Conservation (phyloP, 257 asterid genomes). For the Coffea canephora region DNA sequence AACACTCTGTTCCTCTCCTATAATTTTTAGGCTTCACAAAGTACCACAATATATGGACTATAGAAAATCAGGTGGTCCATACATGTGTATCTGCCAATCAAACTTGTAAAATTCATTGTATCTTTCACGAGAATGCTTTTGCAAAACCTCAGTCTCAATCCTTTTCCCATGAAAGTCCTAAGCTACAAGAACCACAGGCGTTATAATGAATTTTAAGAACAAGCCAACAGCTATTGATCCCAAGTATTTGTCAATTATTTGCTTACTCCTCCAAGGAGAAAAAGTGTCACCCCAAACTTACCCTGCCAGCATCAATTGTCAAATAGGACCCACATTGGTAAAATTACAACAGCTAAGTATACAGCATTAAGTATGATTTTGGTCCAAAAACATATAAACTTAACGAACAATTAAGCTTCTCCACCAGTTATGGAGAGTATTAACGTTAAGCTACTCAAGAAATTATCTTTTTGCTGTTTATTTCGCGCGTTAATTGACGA, state of each 20-base stretch:
- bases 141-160: neutral
- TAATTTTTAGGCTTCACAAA: neutral
- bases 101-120: neutral
- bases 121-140: neutral
- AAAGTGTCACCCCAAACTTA: neutral
- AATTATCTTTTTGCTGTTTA: neutral
- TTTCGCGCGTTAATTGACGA: neutral
- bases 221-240: neutral
- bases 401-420: no score
- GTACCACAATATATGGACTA: neutral
- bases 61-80: neutral
- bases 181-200: neutral
- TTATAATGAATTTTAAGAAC: neutral
- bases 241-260: neutral
- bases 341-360: neutral
- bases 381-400: neutral
- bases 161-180: neutral
- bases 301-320: neutral
- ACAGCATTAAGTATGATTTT: neutral
- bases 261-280: neutral
- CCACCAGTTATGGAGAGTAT: no score
- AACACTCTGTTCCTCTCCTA: neutral
- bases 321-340: neutral
- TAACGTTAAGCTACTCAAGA: no score
- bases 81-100: neutral